These are phyloP conservation scores for Crepidotus variabilis DNA, from an alignment of 768 basidiomycete genomes.

Conservation along the genomic window DNA sequence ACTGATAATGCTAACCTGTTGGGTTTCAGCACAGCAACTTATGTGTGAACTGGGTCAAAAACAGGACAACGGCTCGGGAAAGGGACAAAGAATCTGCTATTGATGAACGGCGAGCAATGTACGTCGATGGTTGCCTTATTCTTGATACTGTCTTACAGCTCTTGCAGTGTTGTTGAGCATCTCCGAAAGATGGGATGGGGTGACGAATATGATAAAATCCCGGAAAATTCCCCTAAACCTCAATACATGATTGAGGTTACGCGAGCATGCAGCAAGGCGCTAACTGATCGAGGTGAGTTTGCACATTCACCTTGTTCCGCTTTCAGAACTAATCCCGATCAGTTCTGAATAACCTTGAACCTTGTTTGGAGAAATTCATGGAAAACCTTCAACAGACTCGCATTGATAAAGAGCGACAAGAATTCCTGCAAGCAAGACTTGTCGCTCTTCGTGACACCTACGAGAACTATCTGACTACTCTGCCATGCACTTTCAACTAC, in stretches of 20 bases:
- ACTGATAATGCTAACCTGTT: not conserved
- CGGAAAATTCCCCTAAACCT: not conserved
- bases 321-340: not conserved
- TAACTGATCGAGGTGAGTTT: not conserved
- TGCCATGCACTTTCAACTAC: not conserved
- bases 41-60: not conserved
- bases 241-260: not conserved
- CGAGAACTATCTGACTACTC: not conserved
- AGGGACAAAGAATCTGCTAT: not conserved
- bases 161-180: conserved; percentile 2
- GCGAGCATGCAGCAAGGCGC: not conserved
- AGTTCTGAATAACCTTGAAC: not conserved
- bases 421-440: not conserved
- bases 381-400: not conserved
- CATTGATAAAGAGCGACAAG: not conserved
- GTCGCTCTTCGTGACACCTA: not conserved
- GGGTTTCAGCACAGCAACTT: conserved; percentile 1
- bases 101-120: not conserved
- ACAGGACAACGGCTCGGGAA: not conserved
- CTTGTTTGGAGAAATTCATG: not conserved
- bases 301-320: not conserved
- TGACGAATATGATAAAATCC: conserved; percentile 1
- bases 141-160: not conserved
- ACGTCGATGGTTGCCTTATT: not conserved
- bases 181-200: conserved; percentile 7